These are phyloP conservation scores for Lentinula guzmanii DNA, from an alignment of 768 basidiomycete species.

Conservation along the genomic window DNA sequence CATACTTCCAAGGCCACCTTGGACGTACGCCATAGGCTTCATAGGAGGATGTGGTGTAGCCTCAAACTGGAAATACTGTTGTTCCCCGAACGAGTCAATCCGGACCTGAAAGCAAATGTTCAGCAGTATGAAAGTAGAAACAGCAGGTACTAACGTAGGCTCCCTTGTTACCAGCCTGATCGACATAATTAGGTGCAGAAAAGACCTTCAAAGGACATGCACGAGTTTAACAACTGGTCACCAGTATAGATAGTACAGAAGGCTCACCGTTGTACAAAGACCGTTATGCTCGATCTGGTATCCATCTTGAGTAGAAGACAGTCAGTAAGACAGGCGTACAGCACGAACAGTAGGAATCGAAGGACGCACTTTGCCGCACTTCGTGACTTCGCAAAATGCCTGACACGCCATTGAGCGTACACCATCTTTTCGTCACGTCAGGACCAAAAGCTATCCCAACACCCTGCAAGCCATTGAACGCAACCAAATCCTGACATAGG, in stretches of 20 bases:
- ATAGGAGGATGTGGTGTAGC: conserved; percentile 84
- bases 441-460: conserved; percentile 96
- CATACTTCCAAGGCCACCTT: conserved; percentile 58
- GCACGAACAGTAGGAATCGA: not conserved
- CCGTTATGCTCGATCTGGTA: conserved; percentile 95
- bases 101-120: conserved; percentile 48
- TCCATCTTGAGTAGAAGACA: conserved; percentile 49
- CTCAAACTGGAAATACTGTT: conserved; percentile 76
- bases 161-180: conserved; percentile 87
- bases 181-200: conserved; percentile 93
- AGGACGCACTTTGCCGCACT: conserved; percentile 73
- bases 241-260: not conserved
- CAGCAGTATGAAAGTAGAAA: conserved; percentile 3
- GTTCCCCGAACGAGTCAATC: conserved; percentile 70
- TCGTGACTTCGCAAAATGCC: conserved; percentile 95
- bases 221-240: not conserved
- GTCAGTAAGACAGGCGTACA: not conserved
- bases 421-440: conserved; percentile 88
- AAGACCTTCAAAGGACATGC: conserved; percentile 51
- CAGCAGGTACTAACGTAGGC: conserved; percentile 62
- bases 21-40: conserved; percentile 89
- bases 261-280: conserved; percentile 79
- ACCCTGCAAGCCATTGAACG: conserved; percentile 45
- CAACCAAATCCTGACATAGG: not conserved
- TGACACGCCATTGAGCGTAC: conserved; percentile 77